phyloP scores from a whole-genome alignment of 2,329 filamentous ascomycete genomes.

The Geosmithia flava region DNA sequence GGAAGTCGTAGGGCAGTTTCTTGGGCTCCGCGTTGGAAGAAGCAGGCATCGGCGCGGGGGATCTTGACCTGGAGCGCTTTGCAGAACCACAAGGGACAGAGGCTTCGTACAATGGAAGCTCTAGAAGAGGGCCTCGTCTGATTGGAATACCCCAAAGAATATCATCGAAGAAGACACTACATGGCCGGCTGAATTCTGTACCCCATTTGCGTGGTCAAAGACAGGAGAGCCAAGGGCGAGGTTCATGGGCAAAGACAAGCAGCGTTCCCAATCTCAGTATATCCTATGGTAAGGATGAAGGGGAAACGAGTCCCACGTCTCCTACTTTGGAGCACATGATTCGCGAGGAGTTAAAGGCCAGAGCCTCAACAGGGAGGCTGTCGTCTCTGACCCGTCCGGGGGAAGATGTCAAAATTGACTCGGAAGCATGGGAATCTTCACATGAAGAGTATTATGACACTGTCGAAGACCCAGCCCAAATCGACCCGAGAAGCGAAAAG shows the following conservation, averaged over 20 bases:
- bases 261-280: neutral
- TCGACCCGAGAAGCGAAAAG: too few species aligned
- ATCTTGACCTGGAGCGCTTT: too few species aligned
- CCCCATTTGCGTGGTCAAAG: neutral
- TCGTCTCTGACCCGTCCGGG: neutral
- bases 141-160: slow-evolving; percentile 11
- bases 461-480: neutral
- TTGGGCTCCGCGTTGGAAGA: neutral
- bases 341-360: neutral
- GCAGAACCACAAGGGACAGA: too few species aligned
- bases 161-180: slow-evolving; percentile 9
- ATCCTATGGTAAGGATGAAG: neutral
- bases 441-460: neutral
- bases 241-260: neutral
- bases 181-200: neutral
- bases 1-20: neutral
- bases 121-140: neutral
- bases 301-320: neutral
- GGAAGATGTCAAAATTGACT: neutral
- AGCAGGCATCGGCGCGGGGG: neutral
- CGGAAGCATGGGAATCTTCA: neutral
- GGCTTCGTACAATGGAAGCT: neutral
- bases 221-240: neutral
- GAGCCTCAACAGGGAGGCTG: neutral
- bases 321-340: neutral